phyloP scores from a whole-genome alignment of 192 early-diverging fungal genomes.

The Coemansia sp. region DNA sequence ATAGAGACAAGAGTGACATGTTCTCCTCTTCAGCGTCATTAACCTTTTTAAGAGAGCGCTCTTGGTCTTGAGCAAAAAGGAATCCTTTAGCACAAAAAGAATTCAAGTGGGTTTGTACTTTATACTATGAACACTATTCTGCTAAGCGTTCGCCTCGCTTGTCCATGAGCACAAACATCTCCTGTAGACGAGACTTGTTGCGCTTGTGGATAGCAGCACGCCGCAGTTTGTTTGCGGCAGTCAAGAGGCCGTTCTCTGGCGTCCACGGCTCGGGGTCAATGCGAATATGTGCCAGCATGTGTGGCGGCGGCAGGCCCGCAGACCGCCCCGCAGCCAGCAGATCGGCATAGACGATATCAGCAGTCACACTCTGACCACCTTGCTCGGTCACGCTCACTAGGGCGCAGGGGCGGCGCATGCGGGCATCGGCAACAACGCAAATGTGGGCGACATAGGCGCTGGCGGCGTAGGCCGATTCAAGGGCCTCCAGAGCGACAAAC shows the following conservation, averaged over 20 bases:
- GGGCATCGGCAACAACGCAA: slow-evolving; percentile 73
- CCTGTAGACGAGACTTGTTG: slow-evolving; percentile 49
- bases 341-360: slow-evolving; percentile 28
- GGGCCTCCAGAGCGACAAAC: slow-evolving; percentile 92
- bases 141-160: not conserved
- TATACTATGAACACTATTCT: not conserved
- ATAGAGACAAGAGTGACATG: not conserved
- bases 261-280: slow-evolving; percentile 87
- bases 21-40: not conserved
- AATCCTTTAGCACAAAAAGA: not conserved
- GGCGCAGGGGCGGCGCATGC: slow-evolving; percentile 73
- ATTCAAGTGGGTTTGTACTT: not conserved
- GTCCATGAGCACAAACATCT: slow-evolving; percentile 22
- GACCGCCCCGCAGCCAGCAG: slow-evolving; percentile 58
- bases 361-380: slow-evolving; percentile 56
- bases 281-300: slow-evolving; percentile 68
- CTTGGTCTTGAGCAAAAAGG: not conserved
- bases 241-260: slow-evolving; percentile 80
- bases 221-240: slow-evolving; percentile 95
- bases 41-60: not conserved
- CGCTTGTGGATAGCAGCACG: slow-evolving; percentile 72
- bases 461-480: slow-evolving; percentile 90
- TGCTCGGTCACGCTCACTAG: slow-evolving; percentile 51
- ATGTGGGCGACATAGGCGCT: slow-evolving; percentile 76
- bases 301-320: slow-evolving; percentile 69